Evolutionary conservation across 257 asterid genomes (phyloP).

Genomic region (Penstemon davidsonii): DNA sequence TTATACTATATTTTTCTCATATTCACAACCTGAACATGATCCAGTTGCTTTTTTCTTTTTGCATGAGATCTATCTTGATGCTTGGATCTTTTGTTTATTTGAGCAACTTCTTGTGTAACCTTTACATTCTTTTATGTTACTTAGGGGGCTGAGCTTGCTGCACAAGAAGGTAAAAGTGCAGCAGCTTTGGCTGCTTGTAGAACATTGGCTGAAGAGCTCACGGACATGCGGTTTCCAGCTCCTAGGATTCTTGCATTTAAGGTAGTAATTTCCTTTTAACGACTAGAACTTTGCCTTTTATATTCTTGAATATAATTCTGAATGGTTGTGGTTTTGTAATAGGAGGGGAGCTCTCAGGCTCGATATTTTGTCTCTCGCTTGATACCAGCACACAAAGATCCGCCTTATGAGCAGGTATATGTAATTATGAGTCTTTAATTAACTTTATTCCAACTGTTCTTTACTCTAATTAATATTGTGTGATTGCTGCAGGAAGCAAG

Average conservation of each 20-base stretch:
- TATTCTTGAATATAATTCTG: slow-evolving; percentile 1
- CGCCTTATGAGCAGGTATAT: slow-evolving; percentile 88
- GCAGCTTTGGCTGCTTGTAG: slow-evolving; percentile 98
- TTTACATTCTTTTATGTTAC: slow-evolving; percentile 29
- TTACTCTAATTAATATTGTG: background rate
- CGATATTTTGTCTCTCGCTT: slow-evolving; percentile 88
- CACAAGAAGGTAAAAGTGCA: slow-evolving; percentile 84
- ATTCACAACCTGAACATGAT: too few relatives aligned
- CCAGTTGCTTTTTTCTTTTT: too few relatives aligned
- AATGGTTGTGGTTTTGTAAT: slow-evolving; percentile 34
- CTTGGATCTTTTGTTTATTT: too few relatives aligned
- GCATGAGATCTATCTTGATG: too few relatives aligned
- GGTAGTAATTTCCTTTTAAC: slow-evolving; percentile 39
- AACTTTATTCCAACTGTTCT: background rate
- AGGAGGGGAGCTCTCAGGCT: slow-evolving; percentile 99
- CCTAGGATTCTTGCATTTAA: slow-evolving; percentile 97
- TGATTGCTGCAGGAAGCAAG: slow-evolving; percentile 75
- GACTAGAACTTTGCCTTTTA: background rate
- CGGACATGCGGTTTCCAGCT: slow-evolving; percentile 95
- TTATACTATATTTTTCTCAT: too few relatives aligned
- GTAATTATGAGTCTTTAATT: slow-evolving; percentile 20
- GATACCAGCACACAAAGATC: slow-evolving; percentile 96
- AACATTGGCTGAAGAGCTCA: slow-evolving; percentile 96
- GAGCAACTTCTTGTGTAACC: background rate
- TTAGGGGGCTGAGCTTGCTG: slow-evolving; percentile 95